Evolutionary conservation across 805 yeast genomes (phyloP).

Genomic region (Candida tammaniensis): DNA sequence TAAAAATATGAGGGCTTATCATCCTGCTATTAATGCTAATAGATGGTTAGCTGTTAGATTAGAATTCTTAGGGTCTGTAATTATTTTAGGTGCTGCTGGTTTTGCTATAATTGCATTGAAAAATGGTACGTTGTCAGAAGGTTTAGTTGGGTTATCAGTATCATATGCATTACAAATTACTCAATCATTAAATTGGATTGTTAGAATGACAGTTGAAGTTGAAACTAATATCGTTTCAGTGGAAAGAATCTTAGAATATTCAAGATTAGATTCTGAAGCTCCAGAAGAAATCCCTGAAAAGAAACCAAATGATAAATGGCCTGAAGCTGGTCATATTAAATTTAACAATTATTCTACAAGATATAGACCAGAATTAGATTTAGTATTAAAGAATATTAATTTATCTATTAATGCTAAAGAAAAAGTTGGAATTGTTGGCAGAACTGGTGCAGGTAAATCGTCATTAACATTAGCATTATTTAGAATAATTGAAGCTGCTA

Average conservation of each 20-base stretch:
- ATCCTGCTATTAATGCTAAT: conserved; percentile 89
- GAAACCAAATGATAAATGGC: conserved; percentile 55
- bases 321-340: conserved; percentile 33
- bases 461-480: conserved; percentile 43
- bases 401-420: conserved; percentile 36
- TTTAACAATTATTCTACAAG: conserved; percentile 39
- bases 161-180: conserved; percentile 92
- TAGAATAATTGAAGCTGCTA: conserved; percentile 40
- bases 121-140: conserved; percentile 75
- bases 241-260: conserved; percentile 89
- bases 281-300: conserved; percentile 60
- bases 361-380: conserved; percentile 44
- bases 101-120: conserved; percentile 69
- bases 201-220: conserved; percentile 97
- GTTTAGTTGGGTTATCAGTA: conserved; percentile 90
- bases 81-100: conserved; percentile 83
- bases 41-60: conserved; percentile 97
- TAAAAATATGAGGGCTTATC: conserved; percentile 85
- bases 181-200: conserved; percentile 94
- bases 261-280: conserved; percentile 81
- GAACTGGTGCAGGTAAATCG: conserved; percentile 48
- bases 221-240: conserved; percentile 97
- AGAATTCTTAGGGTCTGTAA: conserved; percentile 85
- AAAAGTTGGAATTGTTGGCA: conserved; percentile 44
- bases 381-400: conserved; percentile 39